These are phyloP conservation scores for Entomortierella parvispora DNA, from an alignment of 192 early-diverging fungal species.

Conservation along the genomic window DNA sequence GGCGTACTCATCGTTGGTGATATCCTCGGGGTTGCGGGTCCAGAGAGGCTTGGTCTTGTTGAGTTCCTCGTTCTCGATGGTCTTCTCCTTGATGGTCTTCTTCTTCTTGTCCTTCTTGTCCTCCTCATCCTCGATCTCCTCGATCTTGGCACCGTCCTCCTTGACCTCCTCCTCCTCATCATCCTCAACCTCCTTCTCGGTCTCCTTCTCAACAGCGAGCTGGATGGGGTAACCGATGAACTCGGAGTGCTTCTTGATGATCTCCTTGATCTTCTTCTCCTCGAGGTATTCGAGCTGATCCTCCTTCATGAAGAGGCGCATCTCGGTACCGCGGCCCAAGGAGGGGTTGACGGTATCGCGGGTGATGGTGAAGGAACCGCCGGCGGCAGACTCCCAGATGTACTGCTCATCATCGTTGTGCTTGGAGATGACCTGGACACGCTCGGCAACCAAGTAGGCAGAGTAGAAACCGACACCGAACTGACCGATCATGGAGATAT, in stretches of 20 bases:
- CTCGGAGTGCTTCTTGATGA: conserved; percentile 99
- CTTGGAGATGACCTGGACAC: conserved; percentile 95
- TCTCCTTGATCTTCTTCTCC: conserved; percentile 99
- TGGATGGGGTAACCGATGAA: conserved; percentile 99
- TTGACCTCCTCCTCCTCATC: conserved; percentile 86
- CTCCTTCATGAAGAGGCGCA: conserved; percentile 98
- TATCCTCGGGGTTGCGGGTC: conserved; percentile 99
- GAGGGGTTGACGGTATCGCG: conserved; percentile 91
- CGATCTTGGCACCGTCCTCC: conserved; percentile 78
- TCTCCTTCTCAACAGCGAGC: conserved; percentile 96
- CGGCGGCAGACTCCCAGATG: conserved; percentile 94
- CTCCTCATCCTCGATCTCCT: conserved; percentile 86
- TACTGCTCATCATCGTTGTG: conserved; percentile 98
- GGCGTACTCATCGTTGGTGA: conserved; percentile 96
- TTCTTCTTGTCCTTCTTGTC: conserved; percentile 77
- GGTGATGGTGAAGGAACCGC: conserved; percentile 92
- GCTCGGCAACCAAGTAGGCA: conserved; percentile 98
- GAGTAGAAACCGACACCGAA: conserved; percentile 99
- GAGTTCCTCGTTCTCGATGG: conserved; percentile 90
- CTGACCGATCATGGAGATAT: conserved; percentile 99
- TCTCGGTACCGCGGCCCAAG: conserved; percentile 95
- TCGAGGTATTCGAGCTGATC: conserved; percentile 98
- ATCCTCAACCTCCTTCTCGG: conserved; percentile 97
- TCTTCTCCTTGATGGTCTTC: conserved; percentile 88
- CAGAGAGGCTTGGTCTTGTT: conserved; percentile 99